Percentiles rank a stretch among this genome's conserved stretches.
phyloP scores from a whole-genome alignment of 129 eudicot species.

The Flaveria trinervia region DNA sequence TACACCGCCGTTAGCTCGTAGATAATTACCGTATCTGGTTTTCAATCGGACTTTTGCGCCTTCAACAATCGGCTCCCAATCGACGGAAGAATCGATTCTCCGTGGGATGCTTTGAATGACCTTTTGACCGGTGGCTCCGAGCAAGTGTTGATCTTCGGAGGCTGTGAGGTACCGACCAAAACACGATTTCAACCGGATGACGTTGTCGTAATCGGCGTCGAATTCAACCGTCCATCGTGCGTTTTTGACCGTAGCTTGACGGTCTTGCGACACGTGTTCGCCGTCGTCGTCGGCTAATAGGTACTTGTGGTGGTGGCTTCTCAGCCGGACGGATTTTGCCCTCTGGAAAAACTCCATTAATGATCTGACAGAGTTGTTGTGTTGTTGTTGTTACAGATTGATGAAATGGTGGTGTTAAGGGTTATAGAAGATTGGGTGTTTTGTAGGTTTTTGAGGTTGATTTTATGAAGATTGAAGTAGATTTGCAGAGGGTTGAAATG shows the following conservation, averaged over 20 bases:
- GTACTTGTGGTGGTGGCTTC: conserved; percentile 62
- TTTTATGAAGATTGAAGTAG: neutral
- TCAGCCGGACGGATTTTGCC: conserved; percentile 55
- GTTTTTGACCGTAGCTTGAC: conserved; percentile 39
- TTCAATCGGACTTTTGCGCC: conserved; percentile 47
- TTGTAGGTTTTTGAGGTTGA: neutral
- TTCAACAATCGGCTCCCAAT: conserved; percentile 65
- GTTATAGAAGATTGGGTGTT: neutral
- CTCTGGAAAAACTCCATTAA: conserved; percentile 55
- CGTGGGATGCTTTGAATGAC: conserved; percentile 50
- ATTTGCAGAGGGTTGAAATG: neutral
- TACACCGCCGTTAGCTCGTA: conserved; percentile 68
- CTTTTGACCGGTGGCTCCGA: conserved; percentile 61
- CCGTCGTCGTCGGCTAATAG: conserved; percentile 56
- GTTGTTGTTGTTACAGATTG: neutral
- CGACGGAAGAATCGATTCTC: conserved; percentile 50
- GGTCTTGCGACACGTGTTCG: conserved; percentile 61
- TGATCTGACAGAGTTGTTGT: neutral
- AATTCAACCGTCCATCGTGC: conserved; percentile 65
- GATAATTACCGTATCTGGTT: conserved; percentile 56
- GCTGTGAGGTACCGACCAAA: conserved; percentile 60
- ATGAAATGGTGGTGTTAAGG: neutral
- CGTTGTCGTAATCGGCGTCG: conserved; percentile 42
- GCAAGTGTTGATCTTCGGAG: conserved; percentile 48
- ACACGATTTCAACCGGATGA: conserved; percentile 58